Evolutionary conservation across 441 rosid genomes (phyloP).

Genomic region (Croton laevigatus): DNA sequence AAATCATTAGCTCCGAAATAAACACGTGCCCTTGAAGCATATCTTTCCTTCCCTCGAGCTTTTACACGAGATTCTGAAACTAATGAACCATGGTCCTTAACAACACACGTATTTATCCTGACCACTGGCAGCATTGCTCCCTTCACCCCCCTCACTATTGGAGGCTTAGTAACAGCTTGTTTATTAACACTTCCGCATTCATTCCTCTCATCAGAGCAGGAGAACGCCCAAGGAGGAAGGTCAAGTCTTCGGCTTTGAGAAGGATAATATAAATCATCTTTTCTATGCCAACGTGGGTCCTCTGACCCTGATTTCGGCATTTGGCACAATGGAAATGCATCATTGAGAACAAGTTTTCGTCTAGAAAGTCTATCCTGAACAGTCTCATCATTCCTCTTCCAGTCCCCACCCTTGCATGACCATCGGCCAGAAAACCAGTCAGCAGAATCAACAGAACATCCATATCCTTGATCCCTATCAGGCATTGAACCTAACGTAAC

Average conservation of each 20-base stretch:
- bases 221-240: conserved; percentile 94
- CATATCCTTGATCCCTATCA: conserved; percentile 42
- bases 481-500: conserved; percentile 33
- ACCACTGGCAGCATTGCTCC: conserved; percentile 79
- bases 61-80: conserved; percentile 72
- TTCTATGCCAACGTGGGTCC: conserved; percentile 94
- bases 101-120: conserved; percentile 97
- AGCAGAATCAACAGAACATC: conserved; percentile 45
- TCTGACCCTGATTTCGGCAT: conserved; percentile 89
- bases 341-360: conserved; percentile 83
- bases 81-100: conserved; percentile 83
- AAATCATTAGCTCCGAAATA: conserved; percentile 58
- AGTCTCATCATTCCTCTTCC: conserved; percentile 90
- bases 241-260: conserved; percentile 81
- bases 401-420: conserved; percentile 99
- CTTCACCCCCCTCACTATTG: conserved; percentile 60
- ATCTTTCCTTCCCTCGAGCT: conserved; percentile 70
- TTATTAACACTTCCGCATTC: conserved; percentile 40
- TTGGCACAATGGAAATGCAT: conserved; percentile 92
- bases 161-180: conserved; percentile 46
- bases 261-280: conserved; percentile 83
- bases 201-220: conserved; percentile 69
- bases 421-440: conserved; percentile 81
- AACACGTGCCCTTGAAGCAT: conserved; percentile 65
- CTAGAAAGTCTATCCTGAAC: conserved; percentile 56